Conservation (phyloP, 2,329 filamentous ascomycete species). For the Zasmidium citrigriseum region DNA sequence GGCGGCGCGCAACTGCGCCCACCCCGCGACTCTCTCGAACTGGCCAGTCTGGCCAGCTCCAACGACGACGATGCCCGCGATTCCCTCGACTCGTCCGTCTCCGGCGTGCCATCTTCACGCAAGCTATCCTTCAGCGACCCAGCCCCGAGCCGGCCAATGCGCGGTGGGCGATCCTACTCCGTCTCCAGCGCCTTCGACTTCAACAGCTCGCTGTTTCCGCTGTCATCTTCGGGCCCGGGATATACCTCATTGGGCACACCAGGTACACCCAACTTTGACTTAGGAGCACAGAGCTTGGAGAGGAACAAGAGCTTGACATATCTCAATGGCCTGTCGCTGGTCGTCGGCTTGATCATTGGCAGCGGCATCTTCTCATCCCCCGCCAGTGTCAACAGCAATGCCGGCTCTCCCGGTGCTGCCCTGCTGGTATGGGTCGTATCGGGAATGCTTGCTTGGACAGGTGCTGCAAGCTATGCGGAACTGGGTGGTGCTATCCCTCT, state of each 20-base stretch:
- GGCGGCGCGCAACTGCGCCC: slow-evolving; percentile 23
- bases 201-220: slow-evolving; percentile 85
- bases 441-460: slow-evolving; percentile 93
- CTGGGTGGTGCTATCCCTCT: slow-evolving; percentile 92
- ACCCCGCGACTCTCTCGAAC: slow-evolving; percentile 88
- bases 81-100: slow-evolving; percentile 72
- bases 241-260: slow-evolving; percentile 87
- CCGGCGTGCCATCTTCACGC: slow-evolving; percentile 83
- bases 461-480: slow-evolving; percentile 92
- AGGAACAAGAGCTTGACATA: slow-evolving; percentile 96
- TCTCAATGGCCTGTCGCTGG: slow-evolving; percentile 85
- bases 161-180: slow-evolving; percentile 65
- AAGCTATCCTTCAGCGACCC: slow-evolving; percentile 81
- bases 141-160: slow-evolving; percentile 5
- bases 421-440: slow-evolving; percentile 90
- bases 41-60: slow-evolving; percentile 89
- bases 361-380: slow-evolving; percentile 96
- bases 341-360: slow-evolving; percentile 91
- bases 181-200: slow-evolving; percentile 95
- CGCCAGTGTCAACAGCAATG: slow-evolving; percentile 87
- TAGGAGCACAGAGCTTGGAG: slow-evolving; percentile 64
- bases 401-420: slow-evolving; percentile 85
- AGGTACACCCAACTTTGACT: slow-evolving; percentile 56
- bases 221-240: slow-evolving; percentile 69
- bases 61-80: slow-evolving; percentile 60